Base-by-base conservation (phyloP, 2,329 filamentous ascomycete species). In the Colletotrichum lentis region DNA sequence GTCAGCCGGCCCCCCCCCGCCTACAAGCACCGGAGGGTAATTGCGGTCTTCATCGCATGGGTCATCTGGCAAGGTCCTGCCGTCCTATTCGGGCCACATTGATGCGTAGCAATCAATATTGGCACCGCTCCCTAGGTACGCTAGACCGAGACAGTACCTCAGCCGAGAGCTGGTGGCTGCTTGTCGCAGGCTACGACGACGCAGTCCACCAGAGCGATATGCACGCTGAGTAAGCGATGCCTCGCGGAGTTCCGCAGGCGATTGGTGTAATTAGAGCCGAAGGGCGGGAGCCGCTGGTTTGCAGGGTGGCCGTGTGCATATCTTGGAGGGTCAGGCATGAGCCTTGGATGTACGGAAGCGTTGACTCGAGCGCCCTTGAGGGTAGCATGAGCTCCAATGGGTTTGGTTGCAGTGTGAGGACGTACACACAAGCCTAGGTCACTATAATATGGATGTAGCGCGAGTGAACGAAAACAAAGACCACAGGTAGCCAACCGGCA, bases 171-270 rank as follows among this genome's bases (percentile, higher is more conserved):
- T 22, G 7, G 20, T 41, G 35, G n/a, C 18, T 58, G 41, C 16
- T 41, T 16, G 7, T 20, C 24, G 1, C 2, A 12, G 57, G 20
- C 56, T 47, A 35, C 37, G 39, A 31, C 47, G n/a, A 64, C 14
- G 18, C 11, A 18, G 60, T 12, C 6, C 20, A 31, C 7, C 27
- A 47, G 8, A 12, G 5, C 10, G 5, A 12, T 2, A 50, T 12
- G 53, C 46, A 39, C 44, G 60, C 39, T 54, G 60, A 64, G 31
- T 58, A 67, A 67, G 53, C 53, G n/a, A 56, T 24, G 39, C 18
- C 39, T 47, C 18, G 60, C 64, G 60, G 60, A 67, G 39, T 18
- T 67, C 64, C 60, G 60, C 46, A 18, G 10, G 18, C 6, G 31
- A 24, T 10, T 43, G 16, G 7, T 44, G n/a, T 20, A 31, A 16